Evolutionary conservation across 129 eudicot species (phyloP).

Genomic region (Flaveria robusta): DNA sequence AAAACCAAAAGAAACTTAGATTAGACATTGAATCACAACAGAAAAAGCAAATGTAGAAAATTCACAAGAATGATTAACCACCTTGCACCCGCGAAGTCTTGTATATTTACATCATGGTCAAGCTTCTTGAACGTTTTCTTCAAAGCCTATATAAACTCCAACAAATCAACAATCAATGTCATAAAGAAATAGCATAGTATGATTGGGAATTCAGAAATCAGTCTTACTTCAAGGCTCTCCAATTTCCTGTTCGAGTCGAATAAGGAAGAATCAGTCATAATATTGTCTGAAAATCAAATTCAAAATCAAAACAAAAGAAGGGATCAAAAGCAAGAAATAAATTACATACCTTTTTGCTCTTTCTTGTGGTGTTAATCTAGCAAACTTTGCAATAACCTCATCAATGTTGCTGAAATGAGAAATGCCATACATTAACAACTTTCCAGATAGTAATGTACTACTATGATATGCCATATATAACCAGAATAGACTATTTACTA

Average conservation of each 20-base stretch:
- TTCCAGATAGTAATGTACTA: background rate
- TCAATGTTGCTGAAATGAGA: conserved; percentile 64
- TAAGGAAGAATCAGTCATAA: conserved; percentile 19
- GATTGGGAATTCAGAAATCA: background rate
- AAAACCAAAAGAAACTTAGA: conserved; percentile 20
- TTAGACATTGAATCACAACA: conserved; percentile 14
- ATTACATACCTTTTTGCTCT: conserved; percentile 71
- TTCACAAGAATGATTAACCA: conserved; percentile 30
- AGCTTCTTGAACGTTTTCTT: conserved; percentile 88
- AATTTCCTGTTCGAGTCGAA: conserved; percentile 66
- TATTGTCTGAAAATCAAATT: background rate
- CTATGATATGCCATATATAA: background rate
- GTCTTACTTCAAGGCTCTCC: conserved; percentile 96
- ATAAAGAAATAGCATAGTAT: conserved; percentile 8
- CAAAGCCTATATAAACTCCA: conserved; percentile 59
- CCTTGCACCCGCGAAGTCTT: conserved; percentile 84
- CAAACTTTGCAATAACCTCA: conserved; percentile 82
- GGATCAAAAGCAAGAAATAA: background rate
- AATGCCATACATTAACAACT: background rate
- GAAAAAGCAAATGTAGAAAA: background rate
- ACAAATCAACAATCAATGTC: conserved; percentile 10
- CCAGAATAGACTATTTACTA: too few relatives aligned
- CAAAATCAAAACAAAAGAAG: background rate
- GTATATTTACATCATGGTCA: conserved; percentile 86
- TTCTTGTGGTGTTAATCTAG: conserved; percentile 84